Evolutionary conservation across 306 rosid species (phyloP).

Genomic region (Begonia fuchsioides): DNA sequence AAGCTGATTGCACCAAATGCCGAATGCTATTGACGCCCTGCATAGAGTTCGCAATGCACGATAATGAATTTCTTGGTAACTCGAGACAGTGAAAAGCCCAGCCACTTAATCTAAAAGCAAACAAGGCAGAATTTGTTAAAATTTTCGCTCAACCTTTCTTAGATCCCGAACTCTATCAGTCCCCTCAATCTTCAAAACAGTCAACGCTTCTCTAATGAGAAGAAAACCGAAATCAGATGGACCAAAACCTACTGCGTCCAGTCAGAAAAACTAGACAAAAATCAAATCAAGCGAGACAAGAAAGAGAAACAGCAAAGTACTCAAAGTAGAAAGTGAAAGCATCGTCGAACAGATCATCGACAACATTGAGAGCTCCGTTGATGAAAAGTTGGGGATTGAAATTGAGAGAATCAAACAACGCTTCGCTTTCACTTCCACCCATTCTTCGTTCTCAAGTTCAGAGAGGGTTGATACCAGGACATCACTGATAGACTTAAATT

Average conservation of each 20-base stretch:
- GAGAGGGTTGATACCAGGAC: too few relatives aligned
- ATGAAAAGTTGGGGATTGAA: slow-evolving; percentile 63
- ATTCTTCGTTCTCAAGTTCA: too few relatives aligned
- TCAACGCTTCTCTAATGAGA: slow-evolving; percentile 48
- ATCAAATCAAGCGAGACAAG: not conserved
- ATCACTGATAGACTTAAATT: too few relatives aligned
- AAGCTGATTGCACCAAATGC: slow-evolving; percentile 29
- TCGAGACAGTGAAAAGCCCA: not conserved
- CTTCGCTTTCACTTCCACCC: slow-evolving; percentile 34
- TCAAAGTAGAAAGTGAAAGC: slow-evolving; percentile 47
- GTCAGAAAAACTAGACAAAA: not conserved
- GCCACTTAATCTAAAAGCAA: not conserved
- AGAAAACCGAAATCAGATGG: not conserved
- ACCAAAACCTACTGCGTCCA: not conserved
- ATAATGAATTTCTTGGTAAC: not conserved
- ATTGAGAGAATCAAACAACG: slow-evolving; percentile 41
- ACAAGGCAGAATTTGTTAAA: not conserved
- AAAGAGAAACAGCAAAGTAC: slow-evolving; percentile 14
- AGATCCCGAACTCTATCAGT: slow-evolving; percentile 47
- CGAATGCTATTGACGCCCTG: slow-evolving; percentile 48
- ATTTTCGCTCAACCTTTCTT: slow-evolving; percentile 20
- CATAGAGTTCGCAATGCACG: not conserved
- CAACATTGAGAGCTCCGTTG: slow-evolving; percentile 52
- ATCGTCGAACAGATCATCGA: slow-evolving; percentile 41
- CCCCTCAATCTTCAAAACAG: slow-evolving; percentile 24